Percentiles rank a stretch among this genome's conserved stretches.
Evolutionary conservation across 176 grass and related monocot genomes (phyloP).

Genomic region (Aegilops tauschii): DNA sequence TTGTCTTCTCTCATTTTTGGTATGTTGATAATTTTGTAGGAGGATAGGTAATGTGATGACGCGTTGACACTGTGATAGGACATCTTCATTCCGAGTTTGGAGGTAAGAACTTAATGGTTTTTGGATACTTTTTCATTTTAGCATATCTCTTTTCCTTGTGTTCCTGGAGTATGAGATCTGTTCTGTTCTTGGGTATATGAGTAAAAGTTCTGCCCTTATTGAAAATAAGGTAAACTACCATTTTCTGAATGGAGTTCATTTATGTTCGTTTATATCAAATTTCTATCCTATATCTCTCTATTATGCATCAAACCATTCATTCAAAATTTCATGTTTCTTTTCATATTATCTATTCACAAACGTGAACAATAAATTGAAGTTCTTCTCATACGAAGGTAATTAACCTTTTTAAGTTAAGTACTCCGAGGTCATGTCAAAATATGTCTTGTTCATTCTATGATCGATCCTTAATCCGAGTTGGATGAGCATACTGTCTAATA

Average conservation of each 20-base stretch:
- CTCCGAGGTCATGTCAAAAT: background rate
- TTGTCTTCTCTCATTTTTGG: background rate
- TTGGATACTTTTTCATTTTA: background rate
- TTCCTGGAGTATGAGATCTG: background rate
- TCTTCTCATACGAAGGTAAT: background rate
- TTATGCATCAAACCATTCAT: background rate
- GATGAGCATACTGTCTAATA: background rate
- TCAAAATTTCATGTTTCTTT: background rate
- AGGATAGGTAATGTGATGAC: background rate
- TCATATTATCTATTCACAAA: background rate
- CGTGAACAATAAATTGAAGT: background rate
- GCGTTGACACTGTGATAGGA: background rate
- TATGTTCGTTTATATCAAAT: background rate
- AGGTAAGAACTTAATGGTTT: constrained; percentile 21
- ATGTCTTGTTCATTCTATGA: background rate
- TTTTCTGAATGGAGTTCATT: background rate
- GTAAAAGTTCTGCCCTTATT: background rate
- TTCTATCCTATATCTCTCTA: background rate
- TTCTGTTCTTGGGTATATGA: background rate
- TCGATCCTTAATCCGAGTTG: background rate
- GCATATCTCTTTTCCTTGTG: background rate
- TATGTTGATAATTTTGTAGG: background rate
- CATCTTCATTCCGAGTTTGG: background rate
- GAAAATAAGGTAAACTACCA: background rate
- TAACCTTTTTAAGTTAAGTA: background rate